A percentile compares a stretch with the other conserved stretches of the same genome.
Evolutionary conservation across 768 basidiomycete genomes (phyloP).

Genomic region (Lepiota venenata): DNA sequence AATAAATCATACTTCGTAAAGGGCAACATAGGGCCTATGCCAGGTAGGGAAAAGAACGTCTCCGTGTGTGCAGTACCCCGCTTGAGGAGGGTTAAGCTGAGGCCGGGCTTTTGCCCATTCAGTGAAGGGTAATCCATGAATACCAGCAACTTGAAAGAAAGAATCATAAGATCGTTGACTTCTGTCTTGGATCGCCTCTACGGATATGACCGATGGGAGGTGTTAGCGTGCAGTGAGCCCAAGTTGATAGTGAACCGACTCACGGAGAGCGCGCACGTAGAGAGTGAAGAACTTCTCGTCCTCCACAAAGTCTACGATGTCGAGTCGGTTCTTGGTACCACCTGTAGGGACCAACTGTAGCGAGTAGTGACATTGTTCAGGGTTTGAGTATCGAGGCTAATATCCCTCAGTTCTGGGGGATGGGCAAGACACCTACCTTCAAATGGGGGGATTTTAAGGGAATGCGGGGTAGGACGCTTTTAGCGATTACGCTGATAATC

Average conservation of each 20-base stretch:
- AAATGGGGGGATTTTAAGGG: too few relatives aligned
- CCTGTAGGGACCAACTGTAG: not conserved
- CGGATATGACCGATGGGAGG: not conserved
- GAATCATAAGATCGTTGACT: conserved; percentile 29
- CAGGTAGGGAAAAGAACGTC: conserved; percentile 51
- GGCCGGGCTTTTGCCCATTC: conserved; percentile 36
- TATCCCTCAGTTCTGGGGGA: too few relatives aligned
- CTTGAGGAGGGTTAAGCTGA: conserved; percentile 19
- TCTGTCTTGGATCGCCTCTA: conserved; percentile 27
- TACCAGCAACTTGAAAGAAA: conserved; percentile 44
- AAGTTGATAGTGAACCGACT: conserved; percentile 14
- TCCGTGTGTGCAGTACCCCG: conserved; percentile 53
- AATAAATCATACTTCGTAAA: conserved; percentile 40
- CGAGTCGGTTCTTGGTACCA: conserved; percentile 28
- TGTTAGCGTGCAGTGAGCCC: too few relatives aligned
- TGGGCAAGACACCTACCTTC: too few relatives aligned
- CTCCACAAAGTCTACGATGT: conserved; percentile 40
- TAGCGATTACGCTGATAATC: too few relatives aligned
- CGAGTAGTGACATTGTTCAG: not conserved
- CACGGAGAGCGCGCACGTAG: conserved; percentile 48
- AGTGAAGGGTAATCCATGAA: conserved; percentile 48
- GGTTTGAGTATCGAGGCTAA: too few relatives aligned
- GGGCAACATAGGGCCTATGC: conserved; percentile 49
- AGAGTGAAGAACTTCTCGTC: conserved; percentile 44
- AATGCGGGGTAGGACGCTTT: too few relatives aligned